phyloP scores from a whole-genome alignment of 495 filamentous ascomycete species.

The Rusavskia elegans region DNA sequence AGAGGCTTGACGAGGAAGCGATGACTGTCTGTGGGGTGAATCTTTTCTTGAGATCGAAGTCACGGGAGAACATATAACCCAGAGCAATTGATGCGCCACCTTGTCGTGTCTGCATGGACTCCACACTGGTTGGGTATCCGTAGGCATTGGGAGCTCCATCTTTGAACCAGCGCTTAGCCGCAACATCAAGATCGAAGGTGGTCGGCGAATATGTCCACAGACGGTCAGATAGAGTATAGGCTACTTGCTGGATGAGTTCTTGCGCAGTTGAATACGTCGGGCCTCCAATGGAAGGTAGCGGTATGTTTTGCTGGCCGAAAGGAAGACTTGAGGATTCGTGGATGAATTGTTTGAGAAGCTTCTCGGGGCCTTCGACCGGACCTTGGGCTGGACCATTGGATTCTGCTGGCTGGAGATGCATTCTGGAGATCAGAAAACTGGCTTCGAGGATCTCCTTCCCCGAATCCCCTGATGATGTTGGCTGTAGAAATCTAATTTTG shows the following conservation, averaged over 20 bases:
- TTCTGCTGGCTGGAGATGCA: constrained; percentile 13
- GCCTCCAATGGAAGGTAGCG: constrained; percentile 54
- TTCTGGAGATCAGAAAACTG: not conserved
- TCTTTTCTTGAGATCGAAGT: constrained; percentile 82
- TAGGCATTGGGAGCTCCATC: constrained; percentile 56
- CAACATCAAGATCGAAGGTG: constrained; percentile 73
- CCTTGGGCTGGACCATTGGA: constrained; percentile 13
- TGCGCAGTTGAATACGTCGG: constrained; percentile 87
- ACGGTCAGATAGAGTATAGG: constrained; percentile 85
- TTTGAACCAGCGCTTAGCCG: constrained; percentile 58
- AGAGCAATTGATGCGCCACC: constrained; percentile 86
- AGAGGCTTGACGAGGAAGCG: constrained; percentile 66
- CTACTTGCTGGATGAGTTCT: constrained; percentile 84
- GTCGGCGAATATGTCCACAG: constrained; percentile 93
- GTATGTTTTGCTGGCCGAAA: constrained; percentile 37
- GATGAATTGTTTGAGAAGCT: constrained; percentile 11
- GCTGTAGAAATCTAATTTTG: not conserved
- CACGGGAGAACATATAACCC: constrained; percentile 92
- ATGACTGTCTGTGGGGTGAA: constrained; percentile 81
- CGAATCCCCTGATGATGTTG: not conserved
- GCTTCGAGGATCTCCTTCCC: not conserved
- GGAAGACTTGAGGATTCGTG: constrained; percentile 38
- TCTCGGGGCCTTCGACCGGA: constrained; percentile 8
- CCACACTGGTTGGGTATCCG: constrained; percentile 61
- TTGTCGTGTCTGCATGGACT: constrained; percentile 69